Evolutionary conservation across 208 protist species (phyloP).

Genomic region (Trypanosoma rangeli): DNA sequence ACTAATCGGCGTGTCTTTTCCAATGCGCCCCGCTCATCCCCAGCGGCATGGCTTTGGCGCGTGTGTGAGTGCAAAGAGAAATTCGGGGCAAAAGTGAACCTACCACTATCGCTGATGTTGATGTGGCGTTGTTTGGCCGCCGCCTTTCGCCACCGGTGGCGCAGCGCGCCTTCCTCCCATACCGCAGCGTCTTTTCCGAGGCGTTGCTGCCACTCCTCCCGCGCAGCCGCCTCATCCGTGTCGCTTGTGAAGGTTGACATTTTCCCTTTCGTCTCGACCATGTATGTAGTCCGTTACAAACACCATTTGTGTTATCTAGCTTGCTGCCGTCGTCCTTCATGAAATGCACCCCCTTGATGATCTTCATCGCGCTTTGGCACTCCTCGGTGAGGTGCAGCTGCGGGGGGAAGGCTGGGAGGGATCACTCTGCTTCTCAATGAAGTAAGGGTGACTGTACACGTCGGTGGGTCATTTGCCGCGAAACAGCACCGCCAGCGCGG

Average conservation of each 20-base stretch:
- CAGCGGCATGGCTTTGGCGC: conserved; percentile 18
- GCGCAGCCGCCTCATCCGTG: conserved; percentile 15
- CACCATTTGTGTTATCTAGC: conserved; percentile 84
- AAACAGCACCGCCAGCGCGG: conserved; percentile 59
- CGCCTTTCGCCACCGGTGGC: conserved; percentile 10
- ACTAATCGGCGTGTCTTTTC: conserved; percentile 31
- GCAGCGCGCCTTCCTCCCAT: conserved; percentile 6
- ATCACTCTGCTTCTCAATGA: conserved; percentile 87
- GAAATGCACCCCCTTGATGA: conserved; percentile 78
- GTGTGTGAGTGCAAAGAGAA: conserved; percentile 4
- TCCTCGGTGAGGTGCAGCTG: conserved; percentile 88
- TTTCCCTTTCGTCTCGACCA: conserved; percentile 39
- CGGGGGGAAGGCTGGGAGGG: conserved; percentile 78
- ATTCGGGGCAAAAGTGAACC: conserved; percentile 11
- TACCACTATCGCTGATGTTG: conserved; percentile 18
- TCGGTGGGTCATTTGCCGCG: conserved; percentile 56
- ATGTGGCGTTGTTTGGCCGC: conserved; percentile 13
- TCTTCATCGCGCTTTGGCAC: conserved; percentile 78
- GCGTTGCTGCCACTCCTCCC: conserved; percentile 1
- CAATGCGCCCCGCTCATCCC: not conserved
- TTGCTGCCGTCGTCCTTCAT: conserved; percentile 81
- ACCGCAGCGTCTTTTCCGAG: conserved; percentile 16
- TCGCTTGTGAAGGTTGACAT: conserved; percentile 40
- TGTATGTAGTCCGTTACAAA: conserved; percentile 71
- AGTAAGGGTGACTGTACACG: conserved; percentile 85